Conservation (phyloP, 768 basidiomycete species). For the Collybia nuda region DNA sequence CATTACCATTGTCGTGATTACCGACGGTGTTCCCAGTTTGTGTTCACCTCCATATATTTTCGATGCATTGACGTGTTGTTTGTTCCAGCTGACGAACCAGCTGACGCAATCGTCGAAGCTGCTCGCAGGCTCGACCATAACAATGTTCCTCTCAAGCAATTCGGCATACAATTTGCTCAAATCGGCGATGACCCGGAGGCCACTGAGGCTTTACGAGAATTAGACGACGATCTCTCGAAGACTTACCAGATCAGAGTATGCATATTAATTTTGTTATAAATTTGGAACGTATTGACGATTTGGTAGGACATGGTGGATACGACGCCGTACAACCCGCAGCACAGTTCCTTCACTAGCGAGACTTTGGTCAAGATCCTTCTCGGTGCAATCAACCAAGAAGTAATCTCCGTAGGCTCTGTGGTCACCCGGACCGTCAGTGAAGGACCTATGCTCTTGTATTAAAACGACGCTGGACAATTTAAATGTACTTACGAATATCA, state of each 20-base stretch:
- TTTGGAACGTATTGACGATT: background rate
- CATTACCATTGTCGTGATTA: constrained; percentile 1
- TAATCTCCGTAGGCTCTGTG: background rate
- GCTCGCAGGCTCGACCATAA: constrained; percentile 1
- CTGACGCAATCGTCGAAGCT: background rate
- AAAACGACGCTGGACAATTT: too few relatives aligned
- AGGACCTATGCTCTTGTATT: too few relatives aligned
- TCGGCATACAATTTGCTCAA: constrained; percentile 5
- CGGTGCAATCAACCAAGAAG: constrained; percentile 4
- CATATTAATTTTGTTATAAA: background rate
- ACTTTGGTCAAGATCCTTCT: constrained; percentile 9
- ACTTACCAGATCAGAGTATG: background rate
- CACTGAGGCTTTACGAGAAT: constrained; percentile 1
- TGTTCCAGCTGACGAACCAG: constrained; percentile 1
- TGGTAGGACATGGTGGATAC: constrained; percentile 6
- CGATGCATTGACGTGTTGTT: background rate
- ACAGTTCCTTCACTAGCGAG: constrained; percentile 1
- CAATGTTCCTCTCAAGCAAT: background rate
- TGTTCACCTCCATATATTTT: background rate
- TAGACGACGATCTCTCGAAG: constrained; percentile 1
- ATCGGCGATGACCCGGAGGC: constrained; percentile 4
- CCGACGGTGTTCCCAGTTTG: constrained; percentile 5
- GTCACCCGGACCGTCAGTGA: background rate
- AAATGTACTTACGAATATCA: too few relatives aligned
- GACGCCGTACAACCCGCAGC: constrained; percentile 1